Evolutionary conservation across 2,329 filamentous ascomycete genomes (phyloP).

Genomic region (Botrytis aclada): DNA sequence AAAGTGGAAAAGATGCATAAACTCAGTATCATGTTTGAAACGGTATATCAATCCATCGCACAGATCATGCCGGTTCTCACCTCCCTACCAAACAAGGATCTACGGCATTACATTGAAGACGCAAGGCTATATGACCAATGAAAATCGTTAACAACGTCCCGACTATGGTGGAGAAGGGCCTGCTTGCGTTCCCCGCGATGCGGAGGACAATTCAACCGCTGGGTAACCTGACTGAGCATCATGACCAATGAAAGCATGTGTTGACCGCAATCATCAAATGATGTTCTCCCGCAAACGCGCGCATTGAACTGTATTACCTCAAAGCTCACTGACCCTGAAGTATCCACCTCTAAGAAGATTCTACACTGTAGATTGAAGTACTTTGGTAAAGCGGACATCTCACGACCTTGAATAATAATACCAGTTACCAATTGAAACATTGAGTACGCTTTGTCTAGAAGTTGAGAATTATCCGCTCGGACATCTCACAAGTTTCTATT

Average conservation of each 20-base stretch:
- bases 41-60: constrained; percentile 18
- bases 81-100: constrained; percentile 8
- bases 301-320: not conserved
- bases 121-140: not conserved
- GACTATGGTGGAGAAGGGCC: not conserved
- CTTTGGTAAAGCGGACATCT: not conserved
- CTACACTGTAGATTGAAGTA: not conserved
- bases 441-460: constrained; percentile 13
- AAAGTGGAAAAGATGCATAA: constrained; percentile 9
- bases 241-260: not conserved
- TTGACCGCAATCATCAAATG: not conserved
- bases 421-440: constrained; percentile 13
- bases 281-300: not conserved
- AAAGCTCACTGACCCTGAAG: not conserved
- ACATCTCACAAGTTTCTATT: constrained; percentile 9
- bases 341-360: not conserved
- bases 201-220: not conserved
- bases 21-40: constrained; percentile 19
- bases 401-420: not conserved
- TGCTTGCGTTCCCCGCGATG: constrained; percentile 10
- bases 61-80: constrained; percentile 6
- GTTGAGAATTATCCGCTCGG: constrained; percentile 16
- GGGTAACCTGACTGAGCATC: not conserved
- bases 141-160: not conserved
- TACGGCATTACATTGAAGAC: not conserved